Conservation (phyloP, 352 stramenopile species). For the Pythium oligandrum region DNA sequence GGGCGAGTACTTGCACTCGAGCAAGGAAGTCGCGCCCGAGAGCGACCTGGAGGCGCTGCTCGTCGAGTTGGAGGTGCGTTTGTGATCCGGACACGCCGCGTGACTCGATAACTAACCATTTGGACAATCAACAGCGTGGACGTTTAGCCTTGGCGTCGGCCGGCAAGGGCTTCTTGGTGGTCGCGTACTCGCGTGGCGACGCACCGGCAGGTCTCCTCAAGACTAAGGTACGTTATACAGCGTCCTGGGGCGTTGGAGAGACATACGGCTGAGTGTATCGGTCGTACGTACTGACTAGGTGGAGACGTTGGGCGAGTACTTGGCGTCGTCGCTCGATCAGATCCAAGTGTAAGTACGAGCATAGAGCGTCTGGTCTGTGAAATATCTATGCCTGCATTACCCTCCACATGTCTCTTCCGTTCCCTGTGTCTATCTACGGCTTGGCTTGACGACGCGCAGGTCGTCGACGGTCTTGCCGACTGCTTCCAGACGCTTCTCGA, state of each 20-base stretch:
- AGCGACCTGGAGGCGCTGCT: slow-evolving; percentile 55
- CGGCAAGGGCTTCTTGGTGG: slow-evolving; percentile 71
- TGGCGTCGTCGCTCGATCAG: slow-evolving; percentile 62
- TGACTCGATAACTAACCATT: not conserved
- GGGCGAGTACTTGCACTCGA: slow-evolving; percentile 73
- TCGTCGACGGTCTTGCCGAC: slow-evolving; percentile 58
- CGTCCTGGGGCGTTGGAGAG: not conserved
- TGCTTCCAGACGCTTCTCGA: slow-evolving; percentile 56
- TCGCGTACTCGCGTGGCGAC: slow-evolving; percentile 60
- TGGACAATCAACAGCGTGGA: slow-evolving; percentile 27
- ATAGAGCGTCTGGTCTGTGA: slow-evolving; percentile 1
- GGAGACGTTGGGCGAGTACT: slow-evolving; percentile 51
- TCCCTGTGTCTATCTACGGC: no score
- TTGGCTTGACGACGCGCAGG: slow-evolving; percentile 21
- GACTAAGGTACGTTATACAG: slow-evolving; percentile 42
- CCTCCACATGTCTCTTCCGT: not conserved
- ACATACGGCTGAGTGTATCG: slow-evolving; percentile 1
- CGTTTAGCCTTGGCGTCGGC: slow-evolving; percentile 58
- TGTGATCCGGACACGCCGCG: not conserved
- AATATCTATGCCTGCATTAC: not conserved
- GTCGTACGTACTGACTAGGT: slow-evolving; percentile 23
- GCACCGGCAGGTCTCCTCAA: slow-evolving; percentile 64
- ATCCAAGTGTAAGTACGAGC: slow-evolving; percentile 47
- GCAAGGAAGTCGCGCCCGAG: slow-evolving; percentile 58
- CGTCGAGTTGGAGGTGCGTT: slow-evolving; percentile 62